These are phyloP conservation scores for Solanum clarkiae DNA, from an alignment of 257 asterid genomes.

Conservation along the genomic window DNA sequence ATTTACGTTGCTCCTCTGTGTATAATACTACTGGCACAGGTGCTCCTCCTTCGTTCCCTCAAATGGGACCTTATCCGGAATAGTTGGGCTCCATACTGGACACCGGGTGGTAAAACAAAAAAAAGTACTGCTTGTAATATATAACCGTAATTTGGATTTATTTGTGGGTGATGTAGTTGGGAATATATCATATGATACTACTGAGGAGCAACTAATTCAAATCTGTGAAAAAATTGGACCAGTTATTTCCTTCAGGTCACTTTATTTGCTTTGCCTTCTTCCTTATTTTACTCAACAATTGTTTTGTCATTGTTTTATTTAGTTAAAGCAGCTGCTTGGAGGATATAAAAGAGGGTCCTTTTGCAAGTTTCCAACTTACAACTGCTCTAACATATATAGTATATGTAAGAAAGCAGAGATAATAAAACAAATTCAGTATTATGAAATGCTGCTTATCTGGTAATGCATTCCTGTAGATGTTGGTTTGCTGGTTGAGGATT, in stretches of 20 bases:
- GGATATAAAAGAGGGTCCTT: background rate
- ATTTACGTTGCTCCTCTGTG: background rate
- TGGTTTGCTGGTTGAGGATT: background rate
- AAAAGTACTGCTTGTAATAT: background rate
- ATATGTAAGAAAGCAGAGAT: background rate
- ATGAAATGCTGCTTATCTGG: background rate
- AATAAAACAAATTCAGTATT: background rate
- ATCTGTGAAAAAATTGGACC: constrained; percentile 96
- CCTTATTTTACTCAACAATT: background rate
- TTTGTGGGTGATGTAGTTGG: constrained; percentile 45
- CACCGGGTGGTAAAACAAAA: too few relatives aligned
- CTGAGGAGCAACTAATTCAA: constrained; percentile 83
- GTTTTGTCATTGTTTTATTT: background rate
- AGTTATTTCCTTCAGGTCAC: constrained; percentile 84
- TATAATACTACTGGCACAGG: background rate
- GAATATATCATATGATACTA: constrained; percentile 91
- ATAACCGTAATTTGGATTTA: background rate
- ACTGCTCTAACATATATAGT: background rate
- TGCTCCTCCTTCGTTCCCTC: too few relatives aligned
- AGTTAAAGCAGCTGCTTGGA: background rate
- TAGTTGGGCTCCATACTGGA: too few relatives aligned
- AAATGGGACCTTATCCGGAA: too few relatives aligned
- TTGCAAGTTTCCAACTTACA: background rate
- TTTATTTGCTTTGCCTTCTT: background rate
- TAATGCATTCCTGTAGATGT: background rate